Evolutionary conservation across 2,329 filamentous ascomycete species (phyloP), one percentile per base, ranked within the genome.

Genomic region (Phoma herbarum): DNA sequence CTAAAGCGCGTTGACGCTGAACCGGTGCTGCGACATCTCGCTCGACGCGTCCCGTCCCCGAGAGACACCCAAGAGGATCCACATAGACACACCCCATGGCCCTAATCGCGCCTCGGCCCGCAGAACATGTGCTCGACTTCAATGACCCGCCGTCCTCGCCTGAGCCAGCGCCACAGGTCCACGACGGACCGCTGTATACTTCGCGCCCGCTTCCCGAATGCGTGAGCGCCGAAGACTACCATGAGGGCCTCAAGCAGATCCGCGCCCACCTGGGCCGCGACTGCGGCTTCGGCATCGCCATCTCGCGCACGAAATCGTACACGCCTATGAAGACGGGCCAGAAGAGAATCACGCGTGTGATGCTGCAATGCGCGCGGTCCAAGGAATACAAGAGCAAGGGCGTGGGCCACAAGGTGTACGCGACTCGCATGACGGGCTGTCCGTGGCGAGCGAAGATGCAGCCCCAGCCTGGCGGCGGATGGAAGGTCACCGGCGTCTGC

Each of bases 331-430:
- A 62, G 46, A 59, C 60, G 8, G 56, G 60, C 29, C 52, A 54
- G 49, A 59, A 56, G 52, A 47, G 44, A 16, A 60, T 60, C 22
- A 62, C 60, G 12, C 52, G 56, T n/a, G 60, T 62, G 3, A 59
- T 59, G 56, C 52, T 62, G 45, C 60, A 62, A 43, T 62, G 60
- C 20, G 60, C 60, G 3, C 52, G 61, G 39, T 60, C 58, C 6
- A 63, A 63, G 33, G 61, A 58, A 25, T 63, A 63, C 43, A 63
- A 60, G 61, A 60, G 52, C 57, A 60, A 60, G 37, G 53, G 53
- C 22, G 29, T 55, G 16, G 50, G 49, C 12, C 52, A 57, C 28
- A 60, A 60, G 25, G 49, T 60, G 16, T 60, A 62, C 20, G 60
- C 57, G 12, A 57, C 60, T 1, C 51, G 60, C 35, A 62, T 62